Conservation (phyloP, 805 yeast species). For the Candida maesae region DNA sequence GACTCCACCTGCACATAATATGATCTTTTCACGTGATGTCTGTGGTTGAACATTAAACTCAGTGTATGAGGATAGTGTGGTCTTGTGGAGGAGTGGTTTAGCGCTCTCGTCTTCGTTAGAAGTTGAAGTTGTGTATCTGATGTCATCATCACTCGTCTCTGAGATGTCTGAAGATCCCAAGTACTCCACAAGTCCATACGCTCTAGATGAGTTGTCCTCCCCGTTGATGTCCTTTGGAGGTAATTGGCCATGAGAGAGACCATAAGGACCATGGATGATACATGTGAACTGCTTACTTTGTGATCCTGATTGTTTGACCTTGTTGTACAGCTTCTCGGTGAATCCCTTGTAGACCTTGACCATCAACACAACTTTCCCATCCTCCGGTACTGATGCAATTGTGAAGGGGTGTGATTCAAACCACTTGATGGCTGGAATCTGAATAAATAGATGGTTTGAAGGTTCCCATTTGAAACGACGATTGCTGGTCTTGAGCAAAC, state of each 20-base stretch:
- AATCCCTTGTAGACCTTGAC: constrained; percentile 24
- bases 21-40: constrained; percentile 12
- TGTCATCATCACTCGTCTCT: neutral
- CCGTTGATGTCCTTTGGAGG: constrained; percentile 6
- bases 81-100: no score
- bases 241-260: constrained; percentile 17
- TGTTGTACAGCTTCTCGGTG: constrained; percentile 19
- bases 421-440: constrained; percentile 18
- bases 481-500: constrained; percentile 9
- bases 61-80: no score
- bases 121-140: no score
- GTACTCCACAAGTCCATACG: constrained; percentile 5
- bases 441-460: constrained; percentile 25
- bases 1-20: constrained; percentile 22
- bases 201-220: neutral
- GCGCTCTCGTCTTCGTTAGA: no score
- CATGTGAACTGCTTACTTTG: constrained; percentile 12
- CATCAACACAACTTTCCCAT: constrained; percentile 10
- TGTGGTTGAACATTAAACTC: no score
- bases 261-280: constrained; percentile 28
- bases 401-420: constrained; percentile 29
- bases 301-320: constrained; percentile 2
- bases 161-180: neutral
- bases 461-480: constrained; percentile 17
- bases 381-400: constrained; percentile 20